phyloP scores from a whole-genome alignment of 345 rosid genomes.

The Lenwebbia sp. region DNA sequence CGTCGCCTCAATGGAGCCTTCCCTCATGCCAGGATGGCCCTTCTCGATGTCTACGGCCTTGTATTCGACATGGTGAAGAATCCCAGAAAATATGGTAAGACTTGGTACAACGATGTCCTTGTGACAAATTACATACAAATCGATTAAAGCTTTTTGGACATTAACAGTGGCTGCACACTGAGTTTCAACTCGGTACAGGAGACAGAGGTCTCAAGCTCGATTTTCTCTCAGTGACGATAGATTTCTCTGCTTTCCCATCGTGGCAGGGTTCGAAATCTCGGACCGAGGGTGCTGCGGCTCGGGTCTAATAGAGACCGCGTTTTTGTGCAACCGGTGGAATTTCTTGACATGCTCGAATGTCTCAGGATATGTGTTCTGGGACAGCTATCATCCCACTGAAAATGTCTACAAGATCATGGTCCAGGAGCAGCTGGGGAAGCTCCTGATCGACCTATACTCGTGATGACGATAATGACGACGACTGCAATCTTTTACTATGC shows the following conservation, averaged over 20 bases:
- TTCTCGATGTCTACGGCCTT: slow-evolving; percentile 3
- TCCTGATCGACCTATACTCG: neutral
- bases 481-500: neutral
- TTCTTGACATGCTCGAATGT: slow-evolving; percentile 13
- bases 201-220: neutral
- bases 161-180: neutral
- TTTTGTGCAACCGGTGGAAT: slow-evolving; percentile 10
- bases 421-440: neutral
- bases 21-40: neutral
- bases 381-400: slow-evolving; percentile 34
- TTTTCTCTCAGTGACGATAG: neutral
- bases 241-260: neutral
- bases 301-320: slow-evolving; percentile 17
- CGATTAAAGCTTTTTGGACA: neutral
- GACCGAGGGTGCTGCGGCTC: slow-evolving; percentile 40
- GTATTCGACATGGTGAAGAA: slow-evolving; percentile 7
- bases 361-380: slow-evolving; percentile 29
- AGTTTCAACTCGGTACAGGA: neutral
- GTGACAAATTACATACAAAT: neutral
- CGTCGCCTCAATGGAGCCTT: neutral
- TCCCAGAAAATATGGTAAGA: slow-evolving; percentile 16
- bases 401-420: slow-evolving; percentile 8
- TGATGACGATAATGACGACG: neutral
- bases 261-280: slow-evolving; percentile 26
- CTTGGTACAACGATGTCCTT: neutral